Evolutionary conservation across 768 basidiomycete species (phyloP).

Genomic region (Pleurotus ostreatus): DNA sequence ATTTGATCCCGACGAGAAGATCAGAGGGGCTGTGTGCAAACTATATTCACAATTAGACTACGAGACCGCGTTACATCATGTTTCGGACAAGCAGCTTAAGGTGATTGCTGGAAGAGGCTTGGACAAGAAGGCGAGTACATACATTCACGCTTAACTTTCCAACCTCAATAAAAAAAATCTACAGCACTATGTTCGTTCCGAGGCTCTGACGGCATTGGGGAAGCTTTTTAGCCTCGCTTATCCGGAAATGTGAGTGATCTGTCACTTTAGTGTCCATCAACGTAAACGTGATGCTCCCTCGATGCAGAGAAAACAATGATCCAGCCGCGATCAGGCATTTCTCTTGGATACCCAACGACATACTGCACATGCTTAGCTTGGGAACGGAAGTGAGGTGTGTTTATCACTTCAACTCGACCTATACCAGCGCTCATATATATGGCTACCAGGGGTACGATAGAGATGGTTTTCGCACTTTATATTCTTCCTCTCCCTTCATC

Average conservation of each 20-base stretch:
- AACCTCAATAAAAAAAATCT: not conserved
- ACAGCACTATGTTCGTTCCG: slow-evolving; percentile 58
- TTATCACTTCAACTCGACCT: too few relatives aligned
- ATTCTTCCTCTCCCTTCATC: slow-evolving; percentile 74
- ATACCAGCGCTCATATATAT: not conserved
- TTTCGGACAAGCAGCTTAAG: slow-evolving; percentile 58
- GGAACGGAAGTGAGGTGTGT: slow-evolving; percentile 57
- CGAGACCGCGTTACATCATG: slow-evolving; percentile 83
- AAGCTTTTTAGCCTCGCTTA: slow-evolving; percentile 80
- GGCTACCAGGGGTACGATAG: slow-evolving; percentile 50
- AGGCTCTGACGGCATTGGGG: slow-evolving; percentile 75
- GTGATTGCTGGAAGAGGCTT: slow-evolving; percentile 65
- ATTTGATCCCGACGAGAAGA: slow-evolving; percentile 86
- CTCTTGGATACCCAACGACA: slow-evolving; percentile 84
- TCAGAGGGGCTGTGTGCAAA: slow-evolving; percentile 81
- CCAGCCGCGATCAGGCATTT: slow-evolving; percentile 72
- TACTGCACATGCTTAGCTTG: slow-evolving; percentile 55
- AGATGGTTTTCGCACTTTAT: slow-evolving; percentile 65
- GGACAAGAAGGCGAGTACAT: slow-evolving; percentile 75
- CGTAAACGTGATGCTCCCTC: not conserved
- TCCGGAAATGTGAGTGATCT: slow-evolving; percentile 74
- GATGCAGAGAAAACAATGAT: slow-evolving; percentile 73
- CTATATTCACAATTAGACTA: slow-evolving; percentile 84
- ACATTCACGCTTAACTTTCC: not conserved
- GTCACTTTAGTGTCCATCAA: not conserved